Conservation (phyloP, 1,139 yeast species). For the Sugiyamaella sp. region DNA sequence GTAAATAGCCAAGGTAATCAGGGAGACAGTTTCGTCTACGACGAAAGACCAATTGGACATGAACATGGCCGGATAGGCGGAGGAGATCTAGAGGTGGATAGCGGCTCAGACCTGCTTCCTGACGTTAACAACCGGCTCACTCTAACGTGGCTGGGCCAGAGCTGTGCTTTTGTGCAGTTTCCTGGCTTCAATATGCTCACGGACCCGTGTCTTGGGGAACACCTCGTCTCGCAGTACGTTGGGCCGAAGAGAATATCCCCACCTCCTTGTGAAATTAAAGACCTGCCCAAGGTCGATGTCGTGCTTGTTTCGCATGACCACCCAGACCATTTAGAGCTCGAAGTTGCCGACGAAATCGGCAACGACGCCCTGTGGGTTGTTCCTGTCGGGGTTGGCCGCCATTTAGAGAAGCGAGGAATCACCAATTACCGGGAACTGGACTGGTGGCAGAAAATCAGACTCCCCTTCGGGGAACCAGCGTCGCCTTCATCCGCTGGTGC, state of each 20-base stretch:
- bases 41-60: slow-evolving; percentile 1
- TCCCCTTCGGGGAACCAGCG: slow-evolving; percentile 42
- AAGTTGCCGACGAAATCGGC: slow-evolving; percentile 60
- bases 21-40: background rate
- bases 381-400: slow-evolving; percentile 72
- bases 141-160: slow-evolving; percentile 92
- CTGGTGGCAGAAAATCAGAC: slow-evolving; percentile 81
- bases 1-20: too few relatives aligned
- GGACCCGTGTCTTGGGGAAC: slow-evolving; percentile 80
- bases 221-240: slow-evolving; percentile 59
- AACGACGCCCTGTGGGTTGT: slow-evolving; percentile 76
- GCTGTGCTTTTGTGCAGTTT: slow-evolving; percentile 75
- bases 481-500: too few relatives aligned
- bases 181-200: slow-evolving; percentile 75
- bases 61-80: slow-evolving; percentile 10
- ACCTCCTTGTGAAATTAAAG: slow-evolving; percentile 65
- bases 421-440: slow-evolving; percentile 66
- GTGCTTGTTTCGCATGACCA: slow-evolving; percentile 90
- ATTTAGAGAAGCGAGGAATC: slow-evolving; percentile 59
- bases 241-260: slow-evolving; percentile 85
- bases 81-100: slow-evolving; percentile 11
- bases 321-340: slow-evolving; percentile 86
- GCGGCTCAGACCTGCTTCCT: slow-evolving; percentile 27
- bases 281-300: slow-evolving; percentile 68
- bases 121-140: slow-evolving; percentile 53